Conservation (phyloP, 2,329 filamentous ascomycete species). For the Cryphonectria parasitica region DNA sequence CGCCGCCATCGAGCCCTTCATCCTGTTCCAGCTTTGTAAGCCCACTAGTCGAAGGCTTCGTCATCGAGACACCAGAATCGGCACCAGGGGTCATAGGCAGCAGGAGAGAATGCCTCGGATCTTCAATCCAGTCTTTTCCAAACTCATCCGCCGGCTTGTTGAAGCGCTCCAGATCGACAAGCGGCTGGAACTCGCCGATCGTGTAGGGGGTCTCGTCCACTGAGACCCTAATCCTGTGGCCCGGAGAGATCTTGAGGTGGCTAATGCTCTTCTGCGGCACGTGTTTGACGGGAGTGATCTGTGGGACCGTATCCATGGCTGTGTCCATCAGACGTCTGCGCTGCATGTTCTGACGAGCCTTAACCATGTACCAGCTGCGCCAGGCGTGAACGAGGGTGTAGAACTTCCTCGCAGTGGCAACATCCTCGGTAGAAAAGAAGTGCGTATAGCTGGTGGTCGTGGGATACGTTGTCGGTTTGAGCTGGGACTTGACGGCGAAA, state of each 20-base stretch:
- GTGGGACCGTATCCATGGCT: conserved; percentile 34
- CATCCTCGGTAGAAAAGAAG: conserved; percentile 84
- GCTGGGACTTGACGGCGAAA: conserved; percentile 89
- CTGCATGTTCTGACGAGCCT: conserved; percentile 41
- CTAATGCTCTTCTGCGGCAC: conserved; percentile 38
- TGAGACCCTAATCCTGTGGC: conserved; percentile 45
- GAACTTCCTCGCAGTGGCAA: conserved; percentile 67
- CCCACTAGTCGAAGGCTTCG: conserved; percentile 9
- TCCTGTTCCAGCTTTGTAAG: neutral
- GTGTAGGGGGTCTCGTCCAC: conserved; percentile 59
- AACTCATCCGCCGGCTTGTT: conserved; percentile 56
- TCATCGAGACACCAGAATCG: conserved; percentile 3
- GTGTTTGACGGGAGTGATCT: conserved; percentile 36
- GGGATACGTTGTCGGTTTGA: conserved; percentile 83
- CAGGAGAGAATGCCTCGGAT: conserved; percentile 25
- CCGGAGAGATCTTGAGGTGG: conserved; percentile 37
- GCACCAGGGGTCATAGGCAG: neutral
- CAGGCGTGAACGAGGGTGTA: conserved; percentile 74
- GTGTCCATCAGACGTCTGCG: conserved; percentile 36
- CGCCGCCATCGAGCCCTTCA: neutral
- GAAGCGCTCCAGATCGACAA: conserved; percentile 66
- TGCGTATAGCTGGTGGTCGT: conserved; percentile 87
- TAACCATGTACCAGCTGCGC: conserved; percentile 90
- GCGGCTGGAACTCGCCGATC: conserved; percentile 70
- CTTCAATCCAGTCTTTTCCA: conserved; percentile 47